Evolutionary conservation across 495 filamentous ascomycete genomes (phyloP).

Genomic region (Astrocystis sublimbata): DNA sequence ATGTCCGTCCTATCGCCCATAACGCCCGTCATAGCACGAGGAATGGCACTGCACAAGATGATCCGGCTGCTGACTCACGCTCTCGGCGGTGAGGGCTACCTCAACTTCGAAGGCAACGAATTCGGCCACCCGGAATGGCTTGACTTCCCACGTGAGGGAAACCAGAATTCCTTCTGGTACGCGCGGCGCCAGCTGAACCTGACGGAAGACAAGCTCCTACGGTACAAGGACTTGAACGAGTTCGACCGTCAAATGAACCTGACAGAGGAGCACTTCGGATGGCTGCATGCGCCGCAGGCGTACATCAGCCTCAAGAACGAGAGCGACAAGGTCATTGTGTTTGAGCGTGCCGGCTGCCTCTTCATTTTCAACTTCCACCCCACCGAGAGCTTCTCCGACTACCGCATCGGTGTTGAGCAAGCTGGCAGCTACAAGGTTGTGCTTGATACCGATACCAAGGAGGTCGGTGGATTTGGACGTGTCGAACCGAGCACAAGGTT

Average conservation of each 20-base stretch:
- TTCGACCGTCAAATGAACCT: constrained; percentile 92
- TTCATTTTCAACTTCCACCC: constrained; percentile 98
- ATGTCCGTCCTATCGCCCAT: constrained; percentile 85
- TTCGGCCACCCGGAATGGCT: constrained; percentile 99
- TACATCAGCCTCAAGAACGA: constrained; percentile 95
- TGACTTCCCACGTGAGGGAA: constrained; percentile 93
- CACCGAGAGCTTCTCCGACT: constrained; percentile 84
- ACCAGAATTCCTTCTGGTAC: constrained; percentile 96
- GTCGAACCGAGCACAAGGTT: constrained; percentile 77
- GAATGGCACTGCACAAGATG: constrained; percentile 93
- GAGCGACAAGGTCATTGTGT: constrained; percentile 90
- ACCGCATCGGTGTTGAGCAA: constrained; percentile 82
- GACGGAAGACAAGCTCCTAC: constrained; percentile 78
- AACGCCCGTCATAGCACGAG: constrained; percentile 88
- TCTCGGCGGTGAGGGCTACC: constrained; percentile 95
- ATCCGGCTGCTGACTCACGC: constrained; percentile 91
- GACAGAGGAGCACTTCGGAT: constrained; percentile 85
- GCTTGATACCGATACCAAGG: constrained; percentile 75
- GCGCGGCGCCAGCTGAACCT: constrained; percentile 94
- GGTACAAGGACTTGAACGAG: constrained; percentile 90
- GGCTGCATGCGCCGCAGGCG: constrained; percentile 84
- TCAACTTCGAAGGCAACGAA: constrained; percentile 98
- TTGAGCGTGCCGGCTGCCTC: constrained; percentile 85
- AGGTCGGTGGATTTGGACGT: constrained; percentile 76
- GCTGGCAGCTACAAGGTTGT: constrained; percentile 87